Evolutionary conservation across 2,329 filamentous ascomycete genomes (phyloP).

Genomic region (Cordyceps sp.): DNA sequence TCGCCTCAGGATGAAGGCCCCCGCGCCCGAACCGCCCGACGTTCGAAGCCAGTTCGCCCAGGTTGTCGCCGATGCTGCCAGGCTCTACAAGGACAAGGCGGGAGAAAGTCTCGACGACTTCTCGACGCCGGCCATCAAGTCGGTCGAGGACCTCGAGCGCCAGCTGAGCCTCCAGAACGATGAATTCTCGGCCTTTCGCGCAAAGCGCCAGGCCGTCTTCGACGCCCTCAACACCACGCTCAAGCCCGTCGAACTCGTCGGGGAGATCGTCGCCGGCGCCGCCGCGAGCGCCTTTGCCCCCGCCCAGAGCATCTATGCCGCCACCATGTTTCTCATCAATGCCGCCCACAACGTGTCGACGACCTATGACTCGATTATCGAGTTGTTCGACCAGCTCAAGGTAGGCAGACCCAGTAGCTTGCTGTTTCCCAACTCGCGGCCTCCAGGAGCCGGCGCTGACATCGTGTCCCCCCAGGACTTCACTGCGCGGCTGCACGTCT

Average conservation of each 20-base stretch:
- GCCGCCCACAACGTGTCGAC: constrained; percentile 26
- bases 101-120: constrained; percentile 14
- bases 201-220: constrained; percentile 17
- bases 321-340: constrained; percentile 23
- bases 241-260: constrained; percentile 21
- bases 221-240: constrained; percentile 14
- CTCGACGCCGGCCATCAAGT: constrained; percentile 14
- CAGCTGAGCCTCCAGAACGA: constrained; percentile 18
- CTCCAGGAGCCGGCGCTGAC: too few relatives aligned
- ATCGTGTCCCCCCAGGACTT: constrained; percentile 16
- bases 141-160: constrained; percentile 14
- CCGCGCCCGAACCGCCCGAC: neutral
- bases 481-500: constrained; percentile 22
- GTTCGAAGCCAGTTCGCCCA: constrained; percentile 8
- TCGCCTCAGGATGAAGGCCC: neutral
- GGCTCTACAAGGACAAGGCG: constrained; percentile 13
- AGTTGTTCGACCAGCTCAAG: constrained; percentile 23
- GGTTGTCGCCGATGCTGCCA: constrained; percentile 18
- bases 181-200: constrained; percentile 19
- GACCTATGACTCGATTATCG: constrained; percentile 26
- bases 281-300: constrained; percentile 22
- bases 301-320: constrained; percentile 22
- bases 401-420: too few relatives aligned
- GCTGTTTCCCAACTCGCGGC: too few relatives aligned
- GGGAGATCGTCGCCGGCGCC: constrained; percentile 18